Evolutionary conservation across 2,329 filamentous ascomycete species (phyloP).

Genomic region (Arthroderma sp.): DNA sequence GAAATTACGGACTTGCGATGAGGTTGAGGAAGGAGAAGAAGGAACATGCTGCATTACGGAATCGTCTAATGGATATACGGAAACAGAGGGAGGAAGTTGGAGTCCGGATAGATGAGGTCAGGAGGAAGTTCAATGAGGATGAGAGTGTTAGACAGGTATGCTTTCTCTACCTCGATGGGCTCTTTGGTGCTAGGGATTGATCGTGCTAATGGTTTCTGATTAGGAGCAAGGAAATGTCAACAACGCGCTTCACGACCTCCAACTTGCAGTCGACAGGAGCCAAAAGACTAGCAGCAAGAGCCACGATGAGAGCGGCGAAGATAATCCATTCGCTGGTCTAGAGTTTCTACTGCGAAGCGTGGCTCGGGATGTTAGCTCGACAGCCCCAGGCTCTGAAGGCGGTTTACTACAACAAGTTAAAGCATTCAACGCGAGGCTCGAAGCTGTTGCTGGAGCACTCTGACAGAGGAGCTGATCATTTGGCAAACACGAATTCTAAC

Average conservation of each 20-base stretch:
- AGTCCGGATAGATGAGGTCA: constrained; percentile 37
- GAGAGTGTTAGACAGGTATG: constrained; percentile 25
- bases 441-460: constrained; percentile 10
- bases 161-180: constrained; percentile 1
- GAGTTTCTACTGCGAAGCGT: constrained; percentile 32
- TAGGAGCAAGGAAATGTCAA: constrained; percentile 29
- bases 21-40: constrained; percentile 33
- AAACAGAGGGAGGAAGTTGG: constrained; percentile 37
- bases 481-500: neutral
- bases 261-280: constrained; percentile 28
- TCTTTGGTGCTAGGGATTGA: neutral
- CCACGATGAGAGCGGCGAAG: constrained; percentile 9
- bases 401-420: constrained; percentile 30
- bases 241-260: constrained; percentile 29
- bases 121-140: constrained; percentile 27
- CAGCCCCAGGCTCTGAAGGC: constrained; percentile 24
- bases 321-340: constrained; percentile 21
- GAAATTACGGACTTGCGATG: constrained; percentile 34
- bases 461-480: neutral
- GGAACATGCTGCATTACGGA: constrained; percentile 33
- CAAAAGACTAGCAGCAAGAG: constrained; percentile 15
- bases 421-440: constrained; percentile 31
- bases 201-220: neutral
- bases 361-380: constrained; percentile 28
- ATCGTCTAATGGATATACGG: constrained; percentile 36